Evolutionary conservation across 1,139 yeast genomes (phyloP).

Genomic region (Yamadazyma pseudoaaseri): DNA sequence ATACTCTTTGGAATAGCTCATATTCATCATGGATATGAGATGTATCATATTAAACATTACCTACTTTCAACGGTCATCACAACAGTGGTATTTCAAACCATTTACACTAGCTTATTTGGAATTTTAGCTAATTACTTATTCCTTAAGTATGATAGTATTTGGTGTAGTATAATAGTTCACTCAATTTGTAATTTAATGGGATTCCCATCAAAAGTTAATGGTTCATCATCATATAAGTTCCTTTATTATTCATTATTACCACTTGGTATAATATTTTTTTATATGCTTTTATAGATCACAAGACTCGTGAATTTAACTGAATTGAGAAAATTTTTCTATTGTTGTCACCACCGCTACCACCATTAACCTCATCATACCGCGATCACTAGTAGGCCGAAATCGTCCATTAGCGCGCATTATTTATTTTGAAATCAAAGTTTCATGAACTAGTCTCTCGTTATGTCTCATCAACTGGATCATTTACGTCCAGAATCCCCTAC

Average conservation of each 20-base stretch:
- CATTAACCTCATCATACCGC: too few relatives aligned
- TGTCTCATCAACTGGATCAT: conserved; percentile 1
- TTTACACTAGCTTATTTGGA: conserved; percentile 81
- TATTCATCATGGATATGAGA: conserved; percentile 74
- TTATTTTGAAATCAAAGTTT: background rate
- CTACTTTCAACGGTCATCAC: conserved; percentile 6
- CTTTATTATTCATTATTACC: conserved; percentile 8
- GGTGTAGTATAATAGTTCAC: conserved; percentile 68
- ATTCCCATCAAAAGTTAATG: conserved; percentile 45
- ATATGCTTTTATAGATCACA: conserved; percentile 2
- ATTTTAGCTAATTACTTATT: conserved; percentile 65
- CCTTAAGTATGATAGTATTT: conserved; percentile 50
- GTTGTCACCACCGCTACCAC: too few relatives aligned
- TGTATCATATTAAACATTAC: conserved; percentile 14
- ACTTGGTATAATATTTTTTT: conserved; percentile 7
- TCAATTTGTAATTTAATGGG: conserved; percentile 77
- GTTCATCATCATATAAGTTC: background rate
- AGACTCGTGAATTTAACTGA: too few relatives aligned
- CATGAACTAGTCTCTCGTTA: conserved; percentile 1
- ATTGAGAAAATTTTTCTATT: too few relatives aligned
- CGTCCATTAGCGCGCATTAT: background rate
- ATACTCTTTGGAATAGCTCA: conserved; percentile 89
- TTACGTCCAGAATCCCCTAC: background rate
- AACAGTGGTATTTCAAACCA: conserved; percentile 48
- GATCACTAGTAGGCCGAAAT: too few relatives aligned